Conservation (phyloP, 73 alveolate species). For the Paramecium sonneborni region DNA sequence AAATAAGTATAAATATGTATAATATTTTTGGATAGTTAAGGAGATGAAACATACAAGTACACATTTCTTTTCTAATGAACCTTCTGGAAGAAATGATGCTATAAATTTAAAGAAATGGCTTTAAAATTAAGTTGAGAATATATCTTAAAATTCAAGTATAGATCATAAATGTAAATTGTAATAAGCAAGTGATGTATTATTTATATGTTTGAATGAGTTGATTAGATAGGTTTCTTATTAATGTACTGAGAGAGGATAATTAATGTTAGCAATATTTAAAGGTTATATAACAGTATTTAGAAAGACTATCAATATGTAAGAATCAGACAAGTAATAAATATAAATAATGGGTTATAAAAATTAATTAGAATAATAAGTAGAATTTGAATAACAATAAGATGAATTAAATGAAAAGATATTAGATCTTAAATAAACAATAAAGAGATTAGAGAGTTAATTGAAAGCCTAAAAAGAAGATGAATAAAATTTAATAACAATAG, state of each 20-base stretch:
- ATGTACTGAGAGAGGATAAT: conserved; percentile 46
- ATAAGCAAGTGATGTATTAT: conserved; percentile 19
- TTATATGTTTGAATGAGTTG: conserved; percentile 41
- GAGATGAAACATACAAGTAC: conserved; percentile 6
- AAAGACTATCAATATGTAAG: neutral
- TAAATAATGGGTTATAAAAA: neutral
- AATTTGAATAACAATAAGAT: neutral
- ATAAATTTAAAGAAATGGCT: conserved; percentile 38
- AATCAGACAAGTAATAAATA: neutral
- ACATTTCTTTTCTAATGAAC: conserved; percentile 42
- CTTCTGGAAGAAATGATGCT: conserved; percentile 53
- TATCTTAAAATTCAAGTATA: neutral
- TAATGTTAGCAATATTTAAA: conserved; percentile 39
- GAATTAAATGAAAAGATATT: neutral
- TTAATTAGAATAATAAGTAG: conserved; percentile 3
- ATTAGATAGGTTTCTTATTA: conserved; percentile 34
- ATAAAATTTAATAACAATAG: neutral
- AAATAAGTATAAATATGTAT: neutral
- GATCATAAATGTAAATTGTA: conserved; percentile 9
- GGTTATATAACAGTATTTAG: neutral
- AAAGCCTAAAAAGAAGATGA: neutral
- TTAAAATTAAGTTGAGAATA: neutral
- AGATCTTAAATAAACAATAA: neutral
- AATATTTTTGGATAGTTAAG: neutral
- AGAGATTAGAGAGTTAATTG: neutral